Conservation (phyloP, 768 basidiomycete species). For the Mycena galopus region DNA sequence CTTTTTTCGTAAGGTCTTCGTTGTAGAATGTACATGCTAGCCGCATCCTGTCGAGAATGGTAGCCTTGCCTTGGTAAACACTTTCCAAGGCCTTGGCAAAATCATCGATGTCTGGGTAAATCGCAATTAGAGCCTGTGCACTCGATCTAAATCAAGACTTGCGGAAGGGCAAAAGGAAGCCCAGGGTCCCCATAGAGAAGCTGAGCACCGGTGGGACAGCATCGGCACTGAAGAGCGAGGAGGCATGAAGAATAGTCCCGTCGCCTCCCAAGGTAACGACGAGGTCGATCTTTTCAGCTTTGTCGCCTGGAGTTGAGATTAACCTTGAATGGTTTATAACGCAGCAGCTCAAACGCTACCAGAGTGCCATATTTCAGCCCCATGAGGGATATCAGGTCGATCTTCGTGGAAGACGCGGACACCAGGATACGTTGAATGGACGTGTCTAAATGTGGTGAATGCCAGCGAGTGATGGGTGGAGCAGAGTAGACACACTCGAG, state of each 20-base stretch:
- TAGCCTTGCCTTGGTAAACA: slow-evolving; percentile 84
- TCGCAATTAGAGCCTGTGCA: not conserved
- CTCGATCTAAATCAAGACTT: slow-evolving; percentile 49
- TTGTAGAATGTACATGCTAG: slow-evolving; percentile 85
- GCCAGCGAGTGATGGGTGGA: slow-evolving; percentile 13
- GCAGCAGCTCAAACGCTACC: slow-evolving; percentile 51
- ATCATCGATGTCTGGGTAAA: slow-evolving; percentile 83
- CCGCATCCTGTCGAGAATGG: slow-evolving; percentile 91
- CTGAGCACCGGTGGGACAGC: slow-evolving; percentile 93
- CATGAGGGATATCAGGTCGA: slow-evolving; percentile 72
- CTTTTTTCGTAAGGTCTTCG: slow-evolving; percentile 67
- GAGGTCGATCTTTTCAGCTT: slow-evolving; percentile 79
- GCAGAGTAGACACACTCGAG: slow-evolving; percentile 64
- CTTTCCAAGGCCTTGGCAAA: slow-evolving; percentile 84
- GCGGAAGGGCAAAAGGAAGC: slow-evolving; percentile 96
- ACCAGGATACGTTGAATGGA: slow-evolving; percentile 67
- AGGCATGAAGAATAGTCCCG: slow-evolving; percentile 94
- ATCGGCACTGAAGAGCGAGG: slow-evolving; percentile 90
- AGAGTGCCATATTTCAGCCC: slow-evolving; percentile 75
- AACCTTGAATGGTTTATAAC: not conserved
- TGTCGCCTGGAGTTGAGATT: slow-evolving; percentile 50
- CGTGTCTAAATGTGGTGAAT: slow-evolving; percentile 58
- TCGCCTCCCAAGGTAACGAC: slow-evolving; percentile 95
- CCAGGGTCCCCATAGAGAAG: slow-evolving; percentile 94
- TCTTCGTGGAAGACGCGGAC: slow-evolving; percentile 78